Conservation (phyloP, 345 rosid species). For the Ricinus communis region DNA sequence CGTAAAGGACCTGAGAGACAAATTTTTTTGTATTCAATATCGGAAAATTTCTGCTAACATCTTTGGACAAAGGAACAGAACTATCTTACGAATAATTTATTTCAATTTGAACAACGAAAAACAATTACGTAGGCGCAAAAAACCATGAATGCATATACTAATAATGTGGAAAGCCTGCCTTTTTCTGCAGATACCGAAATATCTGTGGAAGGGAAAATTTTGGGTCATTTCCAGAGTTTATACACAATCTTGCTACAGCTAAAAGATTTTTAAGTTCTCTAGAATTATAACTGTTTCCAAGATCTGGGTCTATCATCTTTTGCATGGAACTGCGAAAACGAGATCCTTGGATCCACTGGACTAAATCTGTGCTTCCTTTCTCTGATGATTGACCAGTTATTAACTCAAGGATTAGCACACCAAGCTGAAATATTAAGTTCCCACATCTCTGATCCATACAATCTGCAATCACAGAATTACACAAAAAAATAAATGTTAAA, state of each 20-base stretch:
- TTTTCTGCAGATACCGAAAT: conserved; percentile 70
- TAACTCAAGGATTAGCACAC: conserved; percentile 79
- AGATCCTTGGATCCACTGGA: conserved; percentile 82
- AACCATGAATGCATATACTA: background rate
- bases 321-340: conserved; percentile 59
- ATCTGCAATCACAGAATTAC: conserved; percentile 32
- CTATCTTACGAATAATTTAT: too few relatives aligned
- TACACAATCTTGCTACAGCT: conserved; percentile 70
- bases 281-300: conserved; percentile 61
- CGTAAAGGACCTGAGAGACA: too few relatives aligned
- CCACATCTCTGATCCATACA: conserved; percentile 44
- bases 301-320: conserved; percentile 89
- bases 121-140: background rate
- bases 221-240: conserved; percentile 59
- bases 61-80: too few relatives aligned
- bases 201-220: conserved; percentile 56
- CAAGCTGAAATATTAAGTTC: conserved; percentile 74
- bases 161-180: conserved; percentile 23
- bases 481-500: background rate
- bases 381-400: conserved; percentile 89
- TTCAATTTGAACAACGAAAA: background rate
- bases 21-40: too few relatives aligned
- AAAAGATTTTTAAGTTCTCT: conserved; percentile 69
- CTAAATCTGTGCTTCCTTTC: conserved; percentile 38
- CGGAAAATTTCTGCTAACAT: too few relatives aligned